Conservation (phyloP, 805 yeast species). For the Saccharomycopsis microspora region DNA sequence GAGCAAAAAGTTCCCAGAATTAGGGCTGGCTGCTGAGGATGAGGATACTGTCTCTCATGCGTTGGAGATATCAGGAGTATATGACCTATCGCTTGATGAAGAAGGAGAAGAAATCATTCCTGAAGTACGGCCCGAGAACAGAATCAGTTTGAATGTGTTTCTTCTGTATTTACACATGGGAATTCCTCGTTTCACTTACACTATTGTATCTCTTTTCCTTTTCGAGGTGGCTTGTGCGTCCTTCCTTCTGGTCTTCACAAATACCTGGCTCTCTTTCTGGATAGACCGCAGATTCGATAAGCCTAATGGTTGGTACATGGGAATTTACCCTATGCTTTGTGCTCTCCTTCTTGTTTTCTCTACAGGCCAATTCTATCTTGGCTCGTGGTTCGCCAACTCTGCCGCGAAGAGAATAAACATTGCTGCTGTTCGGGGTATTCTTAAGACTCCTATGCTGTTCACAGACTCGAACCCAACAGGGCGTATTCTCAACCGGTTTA, state of each 20-base stretch:
- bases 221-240: constrained; percentile 25
- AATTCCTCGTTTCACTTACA: constrained; percentile 32
- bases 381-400: constrained; percentile 39
- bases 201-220: constrained; percentile 23
- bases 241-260: constrained; percentile 46
- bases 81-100: constrained; percentile 22
- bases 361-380: constrained; percentile 29
- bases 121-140: constrained; percentile 50
- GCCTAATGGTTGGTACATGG: constrained; percentile 50
- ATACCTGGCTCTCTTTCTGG: constrained; percentile 84
- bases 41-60: constrained; percentile 33
- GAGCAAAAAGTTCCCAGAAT: constrained; percentile 25
- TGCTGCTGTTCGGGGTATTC: constrained; percentile 42
- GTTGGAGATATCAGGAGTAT: too few species aligned
- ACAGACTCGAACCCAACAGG: constrained; percentile 86
- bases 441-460: constrained; percentile 74
- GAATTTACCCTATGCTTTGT: constrained; percentile 46
- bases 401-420: constrained; percentile 54
- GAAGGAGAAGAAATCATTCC: constrained; percentile 25
- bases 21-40: constrained; percentile 21
- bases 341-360: constrained; percentile 36
- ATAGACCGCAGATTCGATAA: constrained; percentile 39
- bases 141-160: constrained; percentile 38
- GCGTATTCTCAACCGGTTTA: constrained; percentile 72
- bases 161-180: constrained; percentile 40